Conservation (phyloP, 129 eudicot species). For the Oenanthe sinensis region DNA sequence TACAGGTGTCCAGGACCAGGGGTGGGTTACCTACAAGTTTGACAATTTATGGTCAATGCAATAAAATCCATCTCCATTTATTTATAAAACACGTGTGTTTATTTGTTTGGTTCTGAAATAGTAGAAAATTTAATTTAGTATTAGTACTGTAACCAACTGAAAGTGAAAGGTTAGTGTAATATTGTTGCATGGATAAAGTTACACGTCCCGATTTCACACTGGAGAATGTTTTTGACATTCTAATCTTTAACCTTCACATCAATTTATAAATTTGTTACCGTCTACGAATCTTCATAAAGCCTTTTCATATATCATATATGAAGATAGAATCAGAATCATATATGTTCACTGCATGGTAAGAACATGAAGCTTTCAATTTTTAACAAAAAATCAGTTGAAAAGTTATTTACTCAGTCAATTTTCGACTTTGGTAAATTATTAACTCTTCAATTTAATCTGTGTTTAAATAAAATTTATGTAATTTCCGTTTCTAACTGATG, state of each 20-base stretch:
- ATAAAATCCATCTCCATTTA: not conserved
- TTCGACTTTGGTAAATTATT: too few species aligned
- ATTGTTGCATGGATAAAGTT: not conserved
- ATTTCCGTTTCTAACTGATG: too few species aligned
- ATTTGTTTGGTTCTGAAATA: not conserved
- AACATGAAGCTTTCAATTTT: too few species aligned
- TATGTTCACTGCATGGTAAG: too few species aligned
- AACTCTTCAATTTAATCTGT: too few species aligned
- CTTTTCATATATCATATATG: too few species aligned
- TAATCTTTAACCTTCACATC: not conserved
- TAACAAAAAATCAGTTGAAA: too few species aligned
- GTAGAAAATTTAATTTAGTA: too few species aligned
- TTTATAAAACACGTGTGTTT: not conserved
- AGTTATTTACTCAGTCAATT: too few species aligned
- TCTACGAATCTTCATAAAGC: not conserved
- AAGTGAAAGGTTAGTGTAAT: not conserved
- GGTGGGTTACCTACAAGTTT: constrained; percentile 59
- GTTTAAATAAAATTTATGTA: too few species aligned
- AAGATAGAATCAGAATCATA: too few species aligned
- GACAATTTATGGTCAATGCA: constrained; percentile 19
- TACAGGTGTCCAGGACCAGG: constrained; percentile 32
- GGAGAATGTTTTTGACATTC: constrained; percentile 10
- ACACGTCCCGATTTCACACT: not conserved
- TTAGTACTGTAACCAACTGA: not conserved
- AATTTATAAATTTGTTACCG: not conserved